Evolutionary conservation across 768 basidiomycete species (phyloP).

Genomic region (Leccinellum luteum): DNA sequence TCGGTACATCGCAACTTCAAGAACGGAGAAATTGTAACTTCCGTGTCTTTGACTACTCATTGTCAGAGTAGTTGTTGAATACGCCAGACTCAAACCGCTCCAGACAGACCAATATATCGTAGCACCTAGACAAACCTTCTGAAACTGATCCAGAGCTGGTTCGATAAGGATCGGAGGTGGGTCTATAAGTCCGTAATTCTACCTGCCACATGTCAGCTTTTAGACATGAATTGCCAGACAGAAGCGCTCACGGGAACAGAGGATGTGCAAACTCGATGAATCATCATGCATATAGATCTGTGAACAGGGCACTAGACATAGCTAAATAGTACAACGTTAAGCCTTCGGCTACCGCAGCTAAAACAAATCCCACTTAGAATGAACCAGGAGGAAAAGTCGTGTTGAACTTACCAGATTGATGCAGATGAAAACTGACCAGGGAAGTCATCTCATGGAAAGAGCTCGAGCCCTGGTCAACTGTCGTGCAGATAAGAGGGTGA

Average conservation of each 20-base stretch:
- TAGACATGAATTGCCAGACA: no score
- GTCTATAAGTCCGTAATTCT: conserved; percentile 19
- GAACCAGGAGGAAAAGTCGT: background rate
- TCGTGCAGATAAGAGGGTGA: conserved; percentile 33
- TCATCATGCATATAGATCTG: conserved; percentile 16
- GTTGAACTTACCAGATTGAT: conserved; percentile 30
- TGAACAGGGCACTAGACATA: conserved; percentile 21
- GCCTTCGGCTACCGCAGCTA: conserved; percentile 24
- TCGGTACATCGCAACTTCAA: background rate
- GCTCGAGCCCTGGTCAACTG: conserved; percentile 29
- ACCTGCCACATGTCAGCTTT: conserved; percentile 1
- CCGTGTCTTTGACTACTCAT: background rate
- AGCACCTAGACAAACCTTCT: background rate
- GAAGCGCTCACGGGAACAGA: conserved; percentile 23
- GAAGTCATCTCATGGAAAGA: conserved; percentile 37
- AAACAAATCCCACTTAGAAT: background rate
- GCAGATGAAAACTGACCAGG: conserved; percentile 33
- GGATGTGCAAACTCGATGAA: conserved; percentile 26
- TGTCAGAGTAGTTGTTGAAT: background rate
- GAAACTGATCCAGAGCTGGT: background rate
- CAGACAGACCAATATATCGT: background rate
- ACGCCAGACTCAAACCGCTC: background rate
- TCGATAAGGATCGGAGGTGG: background rate
- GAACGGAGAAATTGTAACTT: background rate
- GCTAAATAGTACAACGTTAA: background rate